These are phyloP conservation scores for Aaosphaeria pasadenensis DNA, from an alignment of 2,329 filamentous ascomycete genomes.

Conservation along the genomic window DNA sequence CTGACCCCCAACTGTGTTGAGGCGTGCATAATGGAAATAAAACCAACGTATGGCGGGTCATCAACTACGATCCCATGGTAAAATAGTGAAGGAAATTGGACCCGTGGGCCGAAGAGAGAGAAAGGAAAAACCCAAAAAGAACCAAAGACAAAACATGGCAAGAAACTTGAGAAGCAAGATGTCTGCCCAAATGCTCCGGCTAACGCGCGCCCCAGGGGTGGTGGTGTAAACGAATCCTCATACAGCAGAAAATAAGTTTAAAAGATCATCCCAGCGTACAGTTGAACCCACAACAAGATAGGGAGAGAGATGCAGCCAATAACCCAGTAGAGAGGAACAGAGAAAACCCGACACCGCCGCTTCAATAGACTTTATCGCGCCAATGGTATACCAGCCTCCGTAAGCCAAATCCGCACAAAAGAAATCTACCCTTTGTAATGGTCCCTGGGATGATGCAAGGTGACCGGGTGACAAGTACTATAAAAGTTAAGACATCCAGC, in stretches of 20 bases:
- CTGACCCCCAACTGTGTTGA: conserved; percentile 28
- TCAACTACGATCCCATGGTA: conserved; percentile 1
- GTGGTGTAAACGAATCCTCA: conserved; percentile 26
- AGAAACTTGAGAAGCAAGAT: no score
- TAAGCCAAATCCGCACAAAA: conserved; percentile 34
- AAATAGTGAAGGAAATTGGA: conserved; percentile 13
- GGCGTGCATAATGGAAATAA: conserved; percentile 32
- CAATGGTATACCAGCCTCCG: conserved; percentile 40
- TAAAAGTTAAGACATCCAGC: conserved; percentile 19
- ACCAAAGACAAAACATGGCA: conserved; percentile 25
- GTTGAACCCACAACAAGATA: conserved; percentile 23
- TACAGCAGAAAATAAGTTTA: conserved; percentile 17
- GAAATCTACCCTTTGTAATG: conserved; percentile 39
- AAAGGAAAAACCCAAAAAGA: conserved; percentile 8
- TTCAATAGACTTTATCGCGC: conserved; percentile 35
- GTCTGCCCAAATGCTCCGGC: conserved; percentile 8
- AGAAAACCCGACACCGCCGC: conserved; percentile 34
- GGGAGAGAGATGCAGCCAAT: conserved; percentile 28
- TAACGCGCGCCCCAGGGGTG: not conserved
- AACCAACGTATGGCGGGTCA: conserved; percentile 1
- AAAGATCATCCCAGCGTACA: conserved; percentile 41
- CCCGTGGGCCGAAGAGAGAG: not conserved
- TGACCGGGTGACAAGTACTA: conserved; percentile 29
- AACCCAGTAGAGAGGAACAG: conserved; percentile 13
- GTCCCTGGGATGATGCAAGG: conserved; percentile 12